Evolutionary conservation across 306 rosid species (phyloP), one percentile per base, ranked within the genome.

Genomic region (Datisca glomerata): DNA sequence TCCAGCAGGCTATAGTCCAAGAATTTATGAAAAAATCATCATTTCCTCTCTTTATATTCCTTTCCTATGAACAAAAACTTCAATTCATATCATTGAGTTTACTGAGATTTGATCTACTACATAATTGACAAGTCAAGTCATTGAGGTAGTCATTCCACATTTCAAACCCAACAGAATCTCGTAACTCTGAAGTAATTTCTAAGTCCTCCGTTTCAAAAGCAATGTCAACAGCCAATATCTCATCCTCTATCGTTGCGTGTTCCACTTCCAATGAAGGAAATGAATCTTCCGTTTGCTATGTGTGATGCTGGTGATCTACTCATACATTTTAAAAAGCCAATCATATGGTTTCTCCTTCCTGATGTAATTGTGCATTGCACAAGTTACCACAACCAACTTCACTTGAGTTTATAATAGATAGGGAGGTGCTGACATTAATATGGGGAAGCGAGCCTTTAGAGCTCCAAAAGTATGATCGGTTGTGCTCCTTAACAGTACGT

Each of bases 351-450:
- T 69, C 78, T 85, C 89, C 49, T 12, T 59, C 13, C 78, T 77
- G 60, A 85, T 75, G 72, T 50, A 80, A 58, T 80, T 80, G 80
- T 85, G 93, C 31, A 85, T 56, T 1, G 85, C 93, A 63, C 96
- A 80, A 0, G 93, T 65, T 17, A 74, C 93, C 57, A 85, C 93
- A 17, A 77, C 93, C 59, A 85, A 64, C 74, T 78, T 85, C 45
- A 85, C 96, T 39, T 85, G 96, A 1, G 96, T 85, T 54, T 74
- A 93, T 44, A 85, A 60, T 4, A 89, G 96, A 63, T 85, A 85
- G 0, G 96, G 75, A 59, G 96, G 85, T 49, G 93, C 68, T 25
- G 85, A 57, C 62, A 67, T 61, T 67, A 80, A 45, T 64, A 80
- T 85, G 21, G 96, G 96, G 64, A 85, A 85, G 17, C 96, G 76